These are phyloP conservation scores for Akanthomyces uredinophilus DNA, from an alignment of 2,329 filamentous ascomycete species.

Conservation along the genomic window DNA sequence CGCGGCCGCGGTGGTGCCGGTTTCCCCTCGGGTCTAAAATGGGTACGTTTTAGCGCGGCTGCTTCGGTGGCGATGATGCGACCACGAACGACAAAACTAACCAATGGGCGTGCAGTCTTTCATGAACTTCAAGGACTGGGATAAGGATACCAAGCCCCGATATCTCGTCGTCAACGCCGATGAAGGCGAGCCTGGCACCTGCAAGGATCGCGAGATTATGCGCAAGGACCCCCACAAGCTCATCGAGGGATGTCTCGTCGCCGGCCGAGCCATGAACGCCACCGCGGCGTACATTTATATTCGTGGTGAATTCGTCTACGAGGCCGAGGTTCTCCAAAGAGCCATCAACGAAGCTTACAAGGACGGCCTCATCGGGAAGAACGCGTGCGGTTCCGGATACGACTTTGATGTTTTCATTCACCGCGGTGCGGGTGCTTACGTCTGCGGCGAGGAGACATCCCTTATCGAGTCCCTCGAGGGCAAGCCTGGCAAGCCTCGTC, in stretches of 20 bases:
- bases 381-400: conserved; percentile 93
- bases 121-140: conserved; percentile 99
- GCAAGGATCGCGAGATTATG: conserved; percentile 99
- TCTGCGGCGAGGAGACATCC: conserved; percentile 97
- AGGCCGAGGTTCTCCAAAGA: conserved; percentile 86
- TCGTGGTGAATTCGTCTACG: conserved; percentile 94
- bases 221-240: conserved; percentile 99
- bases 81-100: conserved; percentile 11
- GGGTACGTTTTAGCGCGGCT: conserved; percentile 56
- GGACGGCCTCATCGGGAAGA: conserved; percentile 93
- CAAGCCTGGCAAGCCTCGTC: conserved; percentile 95
- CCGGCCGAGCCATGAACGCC: conserved; percentile 97
- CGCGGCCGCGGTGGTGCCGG: conserved; percentile 95
- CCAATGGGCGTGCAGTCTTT: conserved; percentile 63
- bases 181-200: conserved; percentile 96
- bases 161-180: conserved; percentile 98
- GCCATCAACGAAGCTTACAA: conserved; percentile 98
- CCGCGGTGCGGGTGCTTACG: conserved; percentile 94
- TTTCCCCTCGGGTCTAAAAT: conserved; percentile 98
- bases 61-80: conserved; percentile 9
- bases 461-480: conserved; percentile 97
- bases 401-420: conserved; percentile 97
- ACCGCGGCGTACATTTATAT: conserved; percentile 99
- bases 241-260: conserved; percentile 91
- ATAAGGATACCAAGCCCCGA: conserved; percentile 91